Percentiles rank a stretch among this genome's conserved stretches.
Evolutionary conservation across 2,329 filamentous ascomycete genomes (phyloP).

Genomic region (Nakataea oryzae): DNA sequence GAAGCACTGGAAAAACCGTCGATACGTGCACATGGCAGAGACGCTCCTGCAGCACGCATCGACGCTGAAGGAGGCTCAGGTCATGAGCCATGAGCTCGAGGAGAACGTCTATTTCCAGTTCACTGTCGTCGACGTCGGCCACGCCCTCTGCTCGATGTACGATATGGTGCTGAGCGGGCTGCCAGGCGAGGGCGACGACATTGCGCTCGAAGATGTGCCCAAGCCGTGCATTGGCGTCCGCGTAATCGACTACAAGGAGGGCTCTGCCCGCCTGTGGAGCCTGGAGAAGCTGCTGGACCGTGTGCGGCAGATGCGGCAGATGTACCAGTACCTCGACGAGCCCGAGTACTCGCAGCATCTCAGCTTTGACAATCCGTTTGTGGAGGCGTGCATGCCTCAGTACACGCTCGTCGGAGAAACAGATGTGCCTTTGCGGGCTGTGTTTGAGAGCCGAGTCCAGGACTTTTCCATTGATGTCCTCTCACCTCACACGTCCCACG

Average conservation of each 20-base stretch:
- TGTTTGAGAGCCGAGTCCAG: conserved; percentile 90
- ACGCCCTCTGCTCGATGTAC: conserved; percentile 85
- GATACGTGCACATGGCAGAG: conserved; percentile 91
- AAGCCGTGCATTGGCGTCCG: conserved; percentile 89
- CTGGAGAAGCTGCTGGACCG: conserved; percentile 83
- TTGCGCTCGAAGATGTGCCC: conserved; percentile 65
- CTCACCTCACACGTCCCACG: conserved; percentile 84
- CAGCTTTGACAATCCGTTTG: conserved; percentile 85
- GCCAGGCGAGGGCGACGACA: conserved; percentile 72
- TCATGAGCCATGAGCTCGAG: conserved; percentile 95
- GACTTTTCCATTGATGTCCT: conserved; percentile 87
- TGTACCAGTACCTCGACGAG: conserved; percentile 92
- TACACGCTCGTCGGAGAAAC: conserved; percentile 90
- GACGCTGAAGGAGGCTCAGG: conserved; percentile 85
- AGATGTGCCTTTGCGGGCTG: conserved; percentile 82
- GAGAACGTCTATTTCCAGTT: conserved; percentile 94
- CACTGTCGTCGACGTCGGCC: conserved; percentile 78
- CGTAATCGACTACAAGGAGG: conserved; percentile 81
- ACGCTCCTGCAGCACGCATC: conserved; percentile 80
- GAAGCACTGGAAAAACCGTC: conserved; percentile 69
- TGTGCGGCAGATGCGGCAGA: conserved; percentile 85
- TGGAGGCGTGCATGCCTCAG: conserved; percentile 80
- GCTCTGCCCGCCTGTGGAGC: conserved; percentile 87
- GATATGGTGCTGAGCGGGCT: conserved; percentile 92
- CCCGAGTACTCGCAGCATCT: conserved; percentile 93